Percentiles rank a stretch among this genome's conserved stretches.
Evolutionary conservation across 2,329 filamentous ascomycete genomes (phyloP).

Genomic region (Fusarium abutilonis): DNA sequence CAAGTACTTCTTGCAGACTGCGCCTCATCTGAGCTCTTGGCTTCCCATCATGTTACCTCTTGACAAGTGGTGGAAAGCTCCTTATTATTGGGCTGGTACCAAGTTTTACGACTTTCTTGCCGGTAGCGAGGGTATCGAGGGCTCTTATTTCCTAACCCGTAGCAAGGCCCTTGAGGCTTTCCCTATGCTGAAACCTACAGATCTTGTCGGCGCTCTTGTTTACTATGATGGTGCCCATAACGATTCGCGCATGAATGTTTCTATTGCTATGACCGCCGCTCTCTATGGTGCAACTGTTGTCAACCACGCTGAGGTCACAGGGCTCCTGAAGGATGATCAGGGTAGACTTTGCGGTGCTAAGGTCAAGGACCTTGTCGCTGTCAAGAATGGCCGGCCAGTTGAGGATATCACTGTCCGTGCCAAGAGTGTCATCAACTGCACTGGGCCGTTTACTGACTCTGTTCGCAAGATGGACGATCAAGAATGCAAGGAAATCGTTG

Average conservation of each 20-base stretch:
- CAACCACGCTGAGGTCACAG: conserved; percentile 84
- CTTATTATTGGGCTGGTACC: conserved; percentile 80
- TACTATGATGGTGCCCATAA: conserved; percentile 95
- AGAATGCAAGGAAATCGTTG: conserved; percentile 78
- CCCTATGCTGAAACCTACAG: conserved; percentile 85
- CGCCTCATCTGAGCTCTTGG: conserved; percentile 77
- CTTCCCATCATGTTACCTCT: conserved; percentile 80
- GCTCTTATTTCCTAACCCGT: conserved; percentile 86
- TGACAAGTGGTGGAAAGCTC: conserved; percentile 80
- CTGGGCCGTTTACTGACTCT: conserved; percentile 86
- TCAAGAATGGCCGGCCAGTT: conserved; percentile 66
- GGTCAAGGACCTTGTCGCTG: conserved; percentile 75
- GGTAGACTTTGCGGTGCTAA: conserved; percentile 79
- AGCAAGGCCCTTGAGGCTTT: conserved; percentile 89
- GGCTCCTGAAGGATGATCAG: conserved; percentile 76
- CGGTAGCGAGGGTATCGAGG: conserved; percentile 87
- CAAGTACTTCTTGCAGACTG: conserved; percentile 78
- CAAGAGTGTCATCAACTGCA: conserved; percentile 87
- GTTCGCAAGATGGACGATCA: conserved; percentile 87
- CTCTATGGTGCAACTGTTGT: conserved; percentile 84
- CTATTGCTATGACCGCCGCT: conserved; percentile 87
- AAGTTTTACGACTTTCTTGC: conserved; percentile 89
- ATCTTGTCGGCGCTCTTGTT: conserved; percentile 82
- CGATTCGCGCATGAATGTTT: conserved; percentile 92
- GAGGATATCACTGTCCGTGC: conserved; percentile 77